phyloP scores from a whole-genome alignment of 192 early-diverging fungal genomes.

The Rhizoclosmatium sp. region DNA sequence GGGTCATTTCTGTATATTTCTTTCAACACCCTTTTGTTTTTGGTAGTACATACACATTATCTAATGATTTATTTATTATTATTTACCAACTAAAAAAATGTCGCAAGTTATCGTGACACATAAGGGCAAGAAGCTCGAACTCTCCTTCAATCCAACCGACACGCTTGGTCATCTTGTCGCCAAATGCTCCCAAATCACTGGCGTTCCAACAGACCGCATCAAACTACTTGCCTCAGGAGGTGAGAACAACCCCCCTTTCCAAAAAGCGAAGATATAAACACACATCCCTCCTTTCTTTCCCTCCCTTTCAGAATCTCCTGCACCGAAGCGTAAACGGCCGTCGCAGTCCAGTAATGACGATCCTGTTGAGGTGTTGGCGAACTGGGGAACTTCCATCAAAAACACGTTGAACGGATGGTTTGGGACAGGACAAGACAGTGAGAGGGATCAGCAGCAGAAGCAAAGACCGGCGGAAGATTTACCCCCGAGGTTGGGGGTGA shows the following conservation, averaged over 20 bases:
- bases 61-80: too few relatives aligned
- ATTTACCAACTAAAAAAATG: too few relatives aligned
- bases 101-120: constrained; percentile 16
- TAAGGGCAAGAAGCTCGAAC: constrained; percentile 41
- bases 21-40: too few relatives aligned
- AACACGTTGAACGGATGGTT: background rate
- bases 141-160: constrained; percentile 35
- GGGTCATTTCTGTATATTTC: too few relatives aligned
- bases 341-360: constrained; percentile 2
- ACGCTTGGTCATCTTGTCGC: constrained; percentile 80
- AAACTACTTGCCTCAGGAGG: constrained; percentile 78
- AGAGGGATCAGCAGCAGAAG: background rate
- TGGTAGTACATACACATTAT: too few relatives aligned
- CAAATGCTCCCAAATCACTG: constrained; percentile 73
- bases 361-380: constrained; percentile 1
- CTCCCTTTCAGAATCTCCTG: constrained; percentile 1
- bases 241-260: constrained; percentile 44
- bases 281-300: background rate
- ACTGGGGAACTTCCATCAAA: background rate
- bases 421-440: background rate
- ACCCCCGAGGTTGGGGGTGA: background rate
- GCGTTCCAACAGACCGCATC: constrained; percentile 79
- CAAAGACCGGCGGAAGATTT: background rate
- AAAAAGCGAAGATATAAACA: background rate
- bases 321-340: constrained; percentile 11